phyloP scores from a whole-genome alignment of 345 rosid species.

The Linum tenue region DNA sequence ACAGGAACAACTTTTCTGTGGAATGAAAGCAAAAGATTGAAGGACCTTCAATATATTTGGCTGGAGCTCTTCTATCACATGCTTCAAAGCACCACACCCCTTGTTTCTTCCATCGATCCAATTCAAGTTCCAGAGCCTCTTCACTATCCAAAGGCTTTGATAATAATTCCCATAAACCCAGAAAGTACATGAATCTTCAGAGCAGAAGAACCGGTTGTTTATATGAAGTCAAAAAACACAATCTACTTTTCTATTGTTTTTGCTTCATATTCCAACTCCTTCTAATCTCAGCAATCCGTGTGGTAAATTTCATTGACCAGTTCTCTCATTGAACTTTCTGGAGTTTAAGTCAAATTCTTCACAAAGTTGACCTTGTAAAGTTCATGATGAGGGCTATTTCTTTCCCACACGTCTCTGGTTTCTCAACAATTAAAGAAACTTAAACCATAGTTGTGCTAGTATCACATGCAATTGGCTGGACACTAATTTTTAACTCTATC shows the following conservation, averaged over 20 bases:
- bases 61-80: constrained; percentile 49
- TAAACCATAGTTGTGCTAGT: too few species aligned
- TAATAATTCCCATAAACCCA: constrained; percentile 38
- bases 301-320: too few species aligned
- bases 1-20: constrained; percentile 1
- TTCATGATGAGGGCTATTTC: too few species aligned
- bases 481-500: too few species aligned
- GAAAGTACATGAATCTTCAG: constrained; percentile 56
- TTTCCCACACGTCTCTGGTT: too few species aligned
- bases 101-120: constrained; percentile 57
- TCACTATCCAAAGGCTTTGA: constrained; percentile 27
- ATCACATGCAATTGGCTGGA: too few species aligned
- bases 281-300: too few species aligned
- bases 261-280: not conserved
- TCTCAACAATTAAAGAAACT: too few species aligned
- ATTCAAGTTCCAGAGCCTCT: constrained; percentile 57
- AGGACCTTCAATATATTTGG: constrained; percentile 70
- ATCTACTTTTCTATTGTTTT: too few species aligned
- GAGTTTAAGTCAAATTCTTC: too few species aligned
- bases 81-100: constrained; percentile 46
- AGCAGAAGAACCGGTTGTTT: constrained; percentile 62
- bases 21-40: not conserved
- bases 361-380: too few species aligned
- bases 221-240: constrained; percentile 45
- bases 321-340: too few species aligned